Conservation (phyloP, 176 grass and related monocot species). For the Zea luxurians region DNA sequence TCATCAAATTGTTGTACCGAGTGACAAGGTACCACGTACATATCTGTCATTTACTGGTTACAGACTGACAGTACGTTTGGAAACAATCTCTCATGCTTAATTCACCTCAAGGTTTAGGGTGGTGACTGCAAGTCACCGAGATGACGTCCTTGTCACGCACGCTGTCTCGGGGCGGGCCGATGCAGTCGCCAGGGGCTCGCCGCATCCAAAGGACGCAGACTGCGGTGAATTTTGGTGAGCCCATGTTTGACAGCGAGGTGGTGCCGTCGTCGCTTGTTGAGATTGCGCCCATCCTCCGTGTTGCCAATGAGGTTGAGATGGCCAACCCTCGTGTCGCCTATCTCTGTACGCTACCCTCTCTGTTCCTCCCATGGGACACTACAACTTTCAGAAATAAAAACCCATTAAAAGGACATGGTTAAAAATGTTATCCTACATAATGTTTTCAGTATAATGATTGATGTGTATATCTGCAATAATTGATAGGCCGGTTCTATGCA, state of each 20-base stretch:
- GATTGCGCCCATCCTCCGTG: conserved; percentile 86
- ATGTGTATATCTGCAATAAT: conserved; percentile 37
- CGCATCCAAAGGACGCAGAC: conserved; percentile 75
- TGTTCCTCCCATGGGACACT: background rate
- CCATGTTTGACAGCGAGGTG: conserved; percentile 86
- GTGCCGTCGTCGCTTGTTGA: conserved; percentile 89
- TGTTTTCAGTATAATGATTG: conserved; percentile 22
- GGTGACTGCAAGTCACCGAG: background rate
- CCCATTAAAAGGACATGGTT: background rate
- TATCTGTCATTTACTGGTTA: background rate
- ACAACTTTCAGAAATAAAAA: background rate
- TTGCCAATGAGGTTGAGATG: conserved; percentile 82
- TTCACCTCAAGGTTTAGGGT: conserved; percentile 15
- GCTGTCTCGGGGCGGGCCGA: conserved; percentile 39
- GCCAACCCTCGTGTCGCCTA: conserved; percentile 70
- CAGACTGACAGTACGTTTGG: background rate
- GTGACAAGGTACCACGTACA: background rate
- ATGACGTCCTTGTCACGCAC: conserved; percentile 60
- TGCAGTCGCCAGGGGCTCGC: conserved; percentile 42
- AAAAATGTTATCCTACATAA: background rate
- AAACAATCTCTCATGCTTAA: background rate
- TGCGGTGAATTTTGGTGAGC: conserved; percentile 72
- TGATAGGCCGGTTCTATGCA: conserved; percentile 89
- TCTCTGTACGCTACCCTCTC: conserved; percentile 65
- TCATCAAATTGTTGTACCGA: background rate